These are phyloP conservation scores for Volvox africanus DNA, from an alignment of 139 green algal species.

Conservation along the genomic window DNA sequence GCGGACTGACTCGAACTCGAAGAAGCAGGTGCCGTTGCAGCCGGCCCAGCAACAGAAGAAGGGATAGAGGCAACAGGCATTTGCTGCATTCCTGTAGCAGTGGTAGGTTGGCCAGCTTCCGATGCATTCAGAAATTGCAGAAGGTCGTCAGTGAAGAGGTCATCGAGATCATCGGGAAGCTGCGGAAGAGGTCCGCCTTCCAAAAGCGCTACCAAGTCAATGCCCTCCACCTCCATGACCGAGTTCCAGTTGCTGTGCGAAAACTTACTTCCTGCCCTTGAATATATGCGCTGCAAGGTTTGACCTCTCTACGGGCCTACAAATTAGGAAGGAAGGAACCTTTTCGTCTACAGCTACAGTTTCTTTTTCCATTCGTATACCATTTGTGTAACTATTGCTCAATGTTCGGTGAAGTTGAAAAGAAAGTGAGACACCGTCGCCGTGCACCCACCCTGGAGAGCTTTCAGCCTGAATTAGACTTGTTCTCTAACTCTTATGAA, in stretches of 20 bases:
- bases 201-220: slow-evolving; percentile 20
- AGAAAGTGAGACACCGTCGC: not conserved
- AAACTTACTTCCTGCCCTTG: no score
- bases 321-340: no score
- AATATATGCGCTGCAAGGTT: no score
- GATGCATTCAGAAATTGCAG: slow-evolving; percentile 20
- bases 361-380: not conserved
- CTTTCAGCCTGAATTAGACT: not conserved
- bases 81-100: not conserved
- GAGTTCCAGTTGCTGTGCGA: not conserved
- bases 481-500: no score
- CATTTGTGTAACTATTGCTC: not conserved
- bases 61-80: not conserved
- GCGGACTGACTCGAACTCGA: not conserved
- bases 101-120: not conserved
- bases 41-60: not conserved
- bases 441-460: not conserved
- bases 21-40: not conserved
- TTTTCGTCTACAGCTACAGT: no score
- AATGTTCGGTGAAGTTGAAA: not conserved
- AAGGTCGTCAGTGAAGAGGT: slow-evolving; percentile 29
- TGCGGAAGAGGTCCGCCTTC: not conserved
- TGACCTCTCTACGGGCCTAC: no score
- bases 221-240: slow-evolving; percentile 13
- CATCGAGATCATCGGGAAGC: slow-evolving; percentile 26